A percentile compares a stretch with the other conserved stretches of the same genome.
Conservation (phyloP, 2,329 filamentous ascomycete genomes). For the Macrophomina phaseolina region DNA sequence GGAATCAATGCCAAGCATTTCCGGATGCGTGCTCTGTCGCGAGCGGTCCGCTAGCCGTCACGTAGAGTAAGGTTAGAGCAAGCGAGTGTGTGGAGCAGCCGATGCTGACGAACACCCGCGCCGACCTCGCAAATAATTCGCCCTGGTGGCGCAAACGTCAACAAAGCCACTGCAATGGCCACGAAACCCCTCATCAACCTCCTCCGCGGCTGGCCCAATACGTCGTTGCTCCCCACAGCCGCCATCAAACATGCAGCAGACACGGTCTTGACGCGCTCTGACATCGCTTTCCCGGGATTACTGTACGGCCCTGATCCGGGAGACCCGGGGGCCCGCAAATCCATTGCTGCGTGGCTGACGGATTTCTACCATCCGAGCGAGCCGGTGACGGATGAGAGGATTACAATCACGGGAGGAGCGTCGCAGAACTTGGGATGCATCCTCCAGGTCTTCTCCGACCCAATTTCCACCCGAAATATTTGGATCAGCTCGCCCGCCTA, state of each 20-base stretch:
- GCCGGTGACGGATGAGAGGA: conserved; percentile 60
- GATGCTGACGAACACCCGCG: conserved; percentile 12
- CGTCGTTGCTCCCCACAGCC: conserved; percentile 67
- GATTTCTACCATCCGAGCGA: conserved; percentile 61
- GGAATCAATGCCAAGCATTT: not conserved
- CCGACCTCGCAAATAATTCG: conserved; percentile 8
- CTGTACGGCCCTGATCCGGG: conserved; percentile 82
- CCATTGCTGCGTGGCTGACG: conserved; percentile 73
- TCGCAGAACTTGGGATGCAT: conserved; percentile 81
- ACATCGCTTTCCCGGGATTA: conserved; percentile 67
- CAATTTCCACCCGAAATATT: conserved; percentile 72
- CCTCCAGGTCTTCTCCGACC: conserved; percentile 81
- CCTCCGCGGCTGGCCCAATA: conserved; percentile 71
- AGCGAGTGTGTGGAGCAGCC: conserved; percentile 2
- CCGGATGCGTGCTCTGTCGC: not conserved
- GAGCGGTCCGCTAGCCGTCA: not conserved
- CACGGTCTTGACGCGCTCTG: conserved; percentile 65
- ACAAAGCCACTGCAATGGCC: conserved; percentile 10
- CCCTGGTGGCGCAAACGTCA: conserved; percentile 7
- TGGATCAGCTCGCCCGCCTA: conserved; percentile 87
- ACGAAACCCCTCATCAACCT: conserved; percentile 62
- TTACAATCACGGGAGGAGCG: conserved; percentile 84
- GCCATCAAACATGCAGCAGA: conserved; percentile 67
- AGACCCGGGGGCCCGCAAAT: conserved; percentile 69
- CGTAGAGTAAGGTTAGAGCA: not conserved